Conservation (phyloP, 805 yeast species). For the Candida ovalis region DNA sequence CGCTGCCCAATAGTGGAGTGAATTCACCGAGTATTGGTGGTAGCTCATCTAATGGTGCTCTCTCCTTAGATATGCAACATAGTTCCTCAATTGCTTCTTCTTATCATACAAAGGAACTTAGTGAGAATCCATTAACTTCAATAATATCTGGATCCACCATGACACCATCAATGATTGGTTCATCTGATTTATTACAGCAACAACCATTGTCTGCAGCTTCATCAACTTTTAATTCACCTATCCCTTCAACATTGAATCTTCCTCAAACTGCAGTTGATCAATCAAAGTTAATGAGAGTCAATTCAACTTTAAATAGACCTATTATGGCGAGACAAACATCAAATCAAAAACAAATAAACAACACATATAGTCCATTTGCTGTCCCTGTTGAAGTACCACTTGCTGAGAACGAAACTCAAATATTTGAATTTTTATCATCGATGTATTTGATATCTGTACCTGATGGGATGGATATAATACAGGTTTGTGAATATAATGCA, state of each 20-base stretch:
- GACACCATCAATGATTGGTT: background rate
- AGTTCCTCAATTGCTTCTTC: background rate
- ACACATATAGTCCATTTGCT: slow-evolving; percentile 26
- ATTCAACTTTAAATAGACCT: slow-evolving; percentile 13
- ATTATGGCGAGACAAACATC: slow-evolving; percentile 17
- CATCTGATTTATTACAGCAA: background rate
- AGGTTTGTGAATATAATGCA: slow-evolving; percentile 58
- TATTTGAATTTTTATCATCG: slow-evolving; percentile 45
- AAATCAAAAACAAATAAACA: slow-evolving; percentile 7
- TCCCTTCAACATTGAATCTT: slow-evolving; percentile 1
- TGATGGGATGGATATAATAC: slow-evolving; percentile 45
- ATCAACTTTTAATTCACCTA: slow-evolving; percentile 7
- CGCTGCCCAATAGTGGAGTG: slow-evolving; percentile 1
- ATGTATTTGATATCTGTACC: slow-evolving; percentile 46
- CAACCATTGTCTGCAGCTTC: background rate
- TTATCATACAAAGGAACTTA: background rate
- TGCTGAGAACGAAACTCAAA: slow-evolving; percentile 38
- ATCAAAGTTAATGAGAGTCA: background rate
- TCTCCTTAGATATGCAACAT: slow-evolving; percentile 1
- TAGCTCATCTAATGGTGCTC: background rate
- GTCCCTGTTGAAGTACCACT: slow-evolving; percentile 42
- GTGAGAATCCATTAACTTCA: background rate
- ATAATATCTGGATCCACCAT: background rate
- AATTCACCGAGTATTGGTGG: background rate
- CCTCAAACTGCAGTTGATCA: background rate